These are phyloP conservation scores for Amaranthus cruentus DNA, from an alignment of 148 eudicot genomes.

Conservation along the genomic window DNA sequence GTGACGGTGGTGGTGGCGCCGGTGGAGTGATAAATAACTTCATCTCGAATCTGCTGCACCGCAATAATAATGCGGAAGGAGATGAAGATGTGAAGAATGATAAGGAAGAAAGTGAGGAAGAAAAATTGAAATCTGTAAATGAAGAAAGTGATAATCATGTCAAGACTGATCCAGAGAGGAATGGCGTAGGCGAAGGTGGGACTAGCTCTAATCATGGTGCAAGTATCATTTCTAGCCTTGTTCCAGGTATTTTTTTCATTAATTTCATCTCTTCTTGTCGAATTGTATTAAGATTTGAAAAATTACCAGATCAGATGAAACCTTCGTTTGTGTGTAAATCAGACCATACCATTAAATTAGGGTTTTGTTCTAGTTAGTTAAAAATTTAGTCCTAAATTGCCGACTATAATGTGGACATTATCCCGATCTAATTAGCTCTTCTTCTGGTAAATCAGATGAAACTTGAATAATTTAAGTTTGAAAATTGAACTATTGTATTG, in stretches of 20 bases:
- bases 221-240: constrained; percentile 20
- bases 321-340: too few relatives aligned
- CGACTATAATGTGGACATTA: too few relatives aligned
- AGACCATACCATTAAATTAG: too few relatives aligned
- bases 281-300: too few relatives aligned
- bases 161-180: not conserved
- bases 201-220: not conserved
- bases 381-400: too few relatives aligned
- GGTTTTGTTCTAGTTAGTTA: too few relatives aligned
- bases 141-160: not conserved
- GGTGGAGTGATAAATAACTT: constrained; percentile 24
- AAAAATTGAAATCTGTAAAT: not conserved
- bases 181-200: not conserved
- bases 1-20: not conserved
- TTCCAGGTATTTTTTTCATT: constrained; percentile 14
- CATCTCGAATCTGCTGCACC: constrained; percentile 17
- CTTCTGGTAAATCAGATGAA: too few relatives aligned
- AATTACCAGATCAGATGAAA: too few relatives aligned
- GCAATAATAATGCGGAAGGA: constrained; percentile 2
- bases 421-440: too few relatives aligned
- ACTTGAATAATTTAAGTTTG: too few relatives aligned
- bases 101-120: not conserved
- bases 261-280: too few relatives aligned
- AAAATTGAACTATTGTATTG: not conserved
- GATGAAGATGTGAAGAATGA: constrained; percentile 8